A percentile compares a stretch with the other conserved stretches of the same genome.
Evolutionary conservation across 2,329 filamentous ascomycete genomes (phyloP).

Genomic region (Monosporascus sp.): DNA sequence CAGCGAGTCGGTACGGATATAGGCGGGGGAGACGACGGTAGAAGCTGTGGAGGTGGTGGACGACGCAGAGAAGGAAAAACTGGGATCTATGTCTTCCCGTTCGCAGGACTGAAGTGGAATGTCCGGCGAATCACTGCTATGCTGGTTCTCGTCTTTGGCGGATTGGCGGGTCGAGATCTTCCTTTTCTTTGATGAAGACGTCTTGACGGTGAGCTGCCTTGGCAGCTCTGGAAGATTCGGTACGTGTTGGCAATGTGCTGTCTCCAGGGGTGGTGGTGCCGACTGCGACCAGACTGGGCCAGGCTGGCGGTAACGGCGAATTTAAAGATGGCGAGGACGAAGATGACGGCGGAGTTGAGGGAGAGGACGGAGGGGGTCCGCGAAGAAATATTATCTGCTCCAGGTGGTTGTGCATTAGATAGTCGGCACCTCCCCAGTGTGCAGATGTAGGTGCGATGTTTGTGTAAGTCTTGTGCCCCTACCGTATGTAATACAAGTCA

Average conservation of each 20-base stretch:
- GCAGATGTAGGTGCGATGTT: background rate
- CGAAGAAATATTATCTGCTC: background rate
- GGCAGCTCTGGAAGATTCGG: slow-evolving; percentile 47
- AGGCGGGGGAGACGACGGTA: slow-evolving; percentile 31
- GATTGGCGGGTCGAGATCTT: slow-evolving; percentile 51
- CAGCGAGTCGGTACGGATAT: slow-evolving; percentile 25
- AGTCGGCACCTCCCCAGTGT: too few species aligned
- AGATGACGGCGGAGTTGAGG: background rate
- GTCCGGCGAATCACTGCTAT: slow-evolving; percentile 32
- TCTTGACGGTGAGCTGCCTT: slow-evolving; percentile 64
- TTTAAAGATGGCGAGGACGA: background rate
- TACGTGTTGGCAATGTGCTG: background rate
- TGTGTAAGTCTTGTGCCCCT: background rate
- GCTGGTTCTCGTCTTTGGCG: slow-evolving; percentile 35
- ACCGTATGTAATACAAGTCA: too few species aligned
- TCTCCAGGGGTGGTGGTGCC: slow-evolving; percentile 7
- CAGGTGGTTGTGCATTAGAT: background rate
- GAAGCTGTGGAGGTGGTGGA: slow-evolving; percentile 33
- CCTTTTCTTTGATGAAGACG: slow-evolving; percentile 71
- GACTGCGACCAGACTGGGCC: slow-evolving; percentile 2
- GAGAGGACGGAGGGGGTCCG: background rate
- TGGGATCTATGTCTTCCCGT: slow-evolving; percentile 37
- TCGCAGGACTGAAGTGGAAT: slow-evolving; percentile 49
- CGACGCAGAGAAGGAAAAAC: slow-evolving; percentile 45
- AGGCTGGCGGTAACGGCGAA: slow-evolving; percentile 2